Evolutionary conservation across 345 rosid genomes (phyloP), one percentile per base, ranked within the genome.

Genomic region (Barbarea vulgaris): DNA sequence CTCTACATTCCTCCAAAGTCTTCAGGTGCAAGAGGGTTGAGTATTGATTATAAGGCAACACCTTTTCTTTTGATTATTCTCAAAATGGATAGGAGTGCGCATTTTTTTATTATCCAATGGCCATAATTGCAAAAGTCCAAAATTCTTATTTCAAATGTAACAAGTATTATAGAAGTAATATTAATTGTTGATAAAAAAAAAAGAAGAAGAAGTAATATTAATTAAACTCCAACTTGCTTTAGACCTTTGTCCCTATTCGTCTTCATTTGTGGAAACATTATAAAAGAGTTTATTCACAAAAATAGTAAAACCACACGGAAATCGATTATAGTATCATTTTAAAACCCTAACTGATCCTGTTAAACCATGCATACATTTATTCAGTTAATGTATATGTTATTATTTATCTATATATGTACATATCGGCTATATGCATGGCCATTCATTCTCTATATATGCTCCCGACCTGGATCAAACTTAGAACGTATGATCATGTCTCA

Each of bases 71-170:
- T 75, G 33, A 19, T 78, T 81, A 85, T 85, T 87, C 85, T 75
- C 69, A 64, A 79, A 79, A 79, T 59, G 86, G 89, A 82, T 85
- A 70, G 77, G 81, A 78, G 87, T 80, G 84, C 81, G 77, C 53
- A 80, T 77, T 73, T 57, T 77, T 77, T 72, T 39, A 72, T 72
- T 72, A 72, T 22, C 64, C 63, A 77, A 66, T 72, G 48, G 77
- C 56, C 64, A 72, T 72, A 72, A 72, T 66, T 72, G 77, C 77
- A 72, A 77, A 77, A 72, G 81, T 78, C 77, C 73, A 72, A 65
- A 76, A 44, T 54, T 42, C 42, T 62, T 53, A 54, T 69, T 24
- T 57, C 37, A 61, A 37, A 41, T n/a, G n/a, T 61, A 64, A 37
- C 31, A 52, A 51, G 17, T 76, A 41, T 57, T 25, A 59, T 75